These are phyloP conservation scores for Musa balbisiana DNA, from an alignment of 202 grass and related monocot genomes.

Conservation along the genomic window DNA sequence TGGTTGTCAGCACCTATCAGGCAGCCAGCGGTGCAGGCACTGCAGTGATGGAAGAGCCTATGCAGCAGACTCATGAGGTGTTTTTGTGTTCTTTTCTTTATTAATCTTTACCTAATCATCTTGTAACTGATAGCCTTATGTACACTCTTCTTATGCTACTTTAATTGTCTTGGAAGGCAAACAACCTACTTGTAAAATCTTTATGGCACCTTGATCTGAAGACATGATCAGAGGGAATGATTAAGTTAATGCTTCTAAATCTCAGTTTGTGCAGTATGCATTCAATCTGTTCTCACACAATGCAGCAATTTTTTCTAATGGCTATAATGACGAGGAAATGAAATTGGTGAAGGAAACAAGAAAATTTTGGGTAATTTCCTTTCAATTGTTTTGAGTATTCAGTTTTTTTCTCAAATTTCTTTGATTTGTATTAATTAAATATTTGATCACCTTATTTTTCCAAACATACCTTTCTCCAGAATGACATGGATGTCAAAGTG, in stretches of 20 bases:
- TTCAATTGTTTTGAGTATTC: slow-evolving; percentile 4
- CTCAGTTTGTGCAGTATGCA: slow-evolving; percentile 57
- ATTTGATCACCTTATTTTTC: background rate
- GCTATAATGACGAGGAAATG: slow-evolving; percentile 97
- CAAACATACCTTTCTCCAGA: slow-evolving; percentile 29
- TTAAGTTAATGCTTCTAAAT: background rate
- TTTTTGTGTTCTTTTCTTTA: slow-evolving; percentile 1
- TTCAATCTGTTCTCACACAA: slow-evolving; percentile 98
- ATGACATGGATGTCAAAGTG: slow-evolving; percentile 73
- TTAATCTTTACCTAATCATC: background rate
- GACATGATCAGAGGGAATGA: slow-evolving; percentile 1
- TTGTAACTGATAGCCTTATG: background rate
- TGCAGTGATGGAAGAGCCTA: slow-evolving; percentile 84
- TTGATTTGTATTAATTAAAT: slow-evolving; percentile 4
- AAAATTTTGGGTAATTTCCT: slow-evolving; percentile 78
- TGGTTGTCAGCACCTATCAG: slow-evolving; percentile 99
- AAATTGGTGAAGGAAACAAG: slow-evolving; percentile 88
- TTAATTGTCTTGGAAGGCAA: slow-evolving; percentile 82
- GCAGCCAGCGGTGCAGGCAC: slow-evolving; percentile 82
- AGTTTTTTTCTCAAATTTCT: background rate
- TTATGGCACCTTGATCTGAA: slow-evolving; percentile 6
- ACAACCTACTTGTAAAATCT: slow-evolving; percentile 87
- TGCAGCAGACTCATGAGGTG: slow-evolving; percentile 75
- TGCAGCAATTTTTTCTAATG: slow-evolving; percentile 78
- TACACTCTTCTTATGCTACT: slow-evolving; percentile 8